Conservation (phyloP, 2,329 filamentous ascomycete species). For the Bisporella sp. region DNA sequence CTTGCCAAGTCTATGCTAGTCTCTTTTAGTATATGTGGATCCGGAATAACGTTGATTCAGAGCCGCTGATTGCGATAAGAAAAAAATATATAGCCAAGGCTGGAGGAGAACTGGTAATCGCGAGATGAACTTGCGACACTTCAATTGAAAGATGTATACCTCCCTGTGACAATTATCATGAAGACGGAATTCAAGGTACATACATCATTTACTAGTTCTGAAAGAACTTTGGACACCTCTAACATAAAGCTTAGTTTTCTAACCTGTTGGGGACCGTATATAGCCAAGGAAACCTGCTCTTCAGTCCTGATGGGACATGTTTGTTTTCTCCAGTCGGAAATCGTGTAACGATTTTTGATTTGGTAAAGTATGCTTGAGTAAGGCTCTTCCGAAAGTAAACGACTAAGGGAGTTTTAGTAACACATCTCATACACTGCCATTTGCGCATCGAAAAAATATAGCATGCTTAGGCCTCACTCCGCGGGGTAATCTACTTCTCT, state of each 20-base stretch:
- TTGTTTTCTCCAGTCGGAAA: constrained; percentile 96
- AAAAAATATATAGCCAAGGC: no score
- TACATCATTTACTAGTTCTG: constrained; percentile 3
- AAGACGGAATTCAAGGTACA: constrained; percentile 97
- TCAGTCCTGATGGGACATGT: constrained; percentile 92
- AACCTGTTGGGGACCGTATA: constrained; percentile 98
- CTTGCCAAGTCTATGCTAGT: no score
- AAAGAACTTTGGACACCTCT: background rate
- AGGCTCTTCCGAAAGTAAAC: background rate
- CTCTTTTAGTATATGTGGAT: no score
- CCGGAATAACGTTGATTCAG: no score
- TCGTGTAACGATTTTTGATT: constrained; percentile 88
- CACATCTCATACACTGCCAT: constrained; percentile 80
- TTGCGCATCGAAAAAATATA: constrained; percentile 93
- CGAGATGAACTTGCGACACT: no score
- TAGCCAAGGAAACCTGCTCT: constrained; percentile 94
- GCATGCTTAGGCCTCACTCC: constrained; percentile 81
- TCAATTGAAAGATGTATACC: constrained; percentile 10
- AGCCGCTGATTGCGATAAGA: no score
- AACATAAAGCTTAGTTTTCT: constrained; percentile 66
- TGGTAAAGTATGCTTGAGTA: constrained; percentile 65
- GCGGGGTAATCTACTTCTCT: constrained; percentile 83
- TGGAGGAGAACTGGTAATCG: no score
- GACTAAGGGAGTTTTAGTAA: constrained; percentile 46
- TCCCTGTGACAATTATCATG: constrained; percentile 51